A percentile compares a stretch with the other conserved stretches of the same genome.
Evolutionary conservation across 257 asterid genomes (phyloP).

Genomic region (Perilla frutescens): DNA sequence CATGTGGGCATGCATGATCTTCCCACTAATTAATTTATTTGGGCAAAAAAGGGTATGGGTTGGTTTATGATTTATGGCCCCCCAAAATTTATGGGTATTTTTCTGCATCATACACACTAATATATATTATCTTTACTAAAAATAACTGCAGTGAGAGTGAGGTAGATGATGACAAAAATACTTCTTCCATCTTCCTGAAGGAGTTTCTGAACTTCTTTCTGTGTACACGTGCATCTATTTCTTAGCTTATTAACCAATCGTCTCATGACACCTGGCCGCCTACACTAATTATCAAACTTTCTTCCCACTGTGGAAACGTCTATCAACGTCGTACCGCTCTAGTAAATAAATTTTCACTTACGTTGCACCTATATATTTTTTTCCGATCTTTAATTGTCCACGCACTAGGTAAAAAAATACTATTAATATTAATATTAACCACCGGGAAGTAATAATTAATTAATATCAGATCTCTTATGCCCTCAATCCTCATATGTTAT

Average conservation of each 20-base stretch:
- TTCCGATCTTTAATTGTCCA: too few species aligned
- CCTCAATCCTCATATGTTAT: too few species aligned
- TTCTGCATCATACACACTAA: slow-evolving; percentile 33
- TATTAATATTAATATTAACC: too few species aligned
- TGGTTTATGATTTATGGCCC: slow-evolving; percentile 25
- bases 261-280: not conserved
- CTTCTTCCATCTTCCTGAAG: slow-evolving; percentile 13
- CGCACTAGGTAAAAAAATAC: too few species aligned
- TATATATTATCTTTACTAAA: slow-evolving; percentile 36
- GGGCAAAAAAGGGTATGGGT: slow-evolving; percentile 32
- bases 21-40: slow-evolving; percentile 20
- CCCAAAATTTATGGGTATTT: slow-evolving; percentile 31
- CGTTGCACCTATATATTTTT: too few species aligned
- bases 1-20: slow-evolving; percentile 46
- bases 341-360: too few species aligned
- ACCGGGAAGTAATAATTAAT: too few species aligned
- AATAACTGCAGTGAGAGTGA: not conserved
- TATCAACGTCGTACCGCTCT: too few species aligned
- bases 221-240: slow-evolving; percentile 30
- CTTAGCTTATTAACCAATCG: not conserved
- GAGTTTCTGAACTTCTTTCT: slow-evolving; percentile 20
- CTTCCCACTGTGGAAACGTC: too few species aligned
- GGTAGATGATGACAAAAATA: slow-evolving; percentile 31
- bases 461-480: too few species aligned
- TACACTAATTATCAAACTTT: too few species aligned